Evolutionary conservation across 257 asterid species (phyloP), one percentile per base, ranked within the genome.

Genomic region (Scutellaria baicalensis): DNA sequence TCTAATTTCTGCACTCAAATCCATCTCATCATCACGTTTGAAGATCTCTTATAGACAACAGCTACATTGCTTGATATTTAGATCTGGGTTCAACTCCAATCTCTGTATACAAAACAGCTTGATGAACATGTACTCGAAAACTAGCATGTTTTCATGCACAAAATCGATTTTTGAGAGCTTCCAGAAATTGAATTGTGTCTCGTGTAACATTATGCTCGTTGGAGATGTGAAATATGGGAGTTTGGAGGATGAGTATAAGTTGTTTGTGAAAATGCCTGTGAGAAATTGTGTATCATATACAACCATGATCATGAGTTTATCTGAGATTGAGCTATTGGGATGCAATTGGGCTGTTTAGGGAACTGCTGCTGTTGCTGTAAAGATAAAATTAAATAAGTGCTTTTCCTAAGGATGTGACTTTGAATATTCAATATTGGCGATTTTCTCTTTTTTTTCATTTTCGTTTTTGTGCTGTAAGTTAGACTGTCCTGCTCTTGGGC

Each of bases 101-200:
- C n/a, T n/a, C n/a, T n/a, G n/a, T n/a, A n/a, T 93, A 21, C 86
- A 80, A 59, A 93, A 93, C 75, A 91, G 96, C 74, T 85, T 93
- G 84, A 89, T 91, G 48, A 87, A 82, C 78, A 90, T 89, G 83
- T 93, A 93, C 75, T 78, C 89, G 5, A 93, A 91, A 78, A 80
- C 81, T 2, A 91, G 89, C 18, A 71, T 71, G 58, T 45, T 93
- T 70, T 38, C 66, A 9, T 51, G 66, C 31, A 97, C 98, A 20
- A 82, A 78, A 81, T 68, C 66, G 31, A 68, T 91, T 0, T 90
- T 88, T 47, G 87, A 78, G 27, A 64, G 77, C 70, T 72, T 77
- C 43, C 75, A 6, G 18, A 77, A 47, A 48, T 63, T 80, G 76
- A 96, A 93, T 74, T 49, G 18, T 5, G 96, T 89, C 4, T 89